Evolutionary conservation across 305 asterid species (phyloP).

Genomic region (Rubia peregrina): DNA sequence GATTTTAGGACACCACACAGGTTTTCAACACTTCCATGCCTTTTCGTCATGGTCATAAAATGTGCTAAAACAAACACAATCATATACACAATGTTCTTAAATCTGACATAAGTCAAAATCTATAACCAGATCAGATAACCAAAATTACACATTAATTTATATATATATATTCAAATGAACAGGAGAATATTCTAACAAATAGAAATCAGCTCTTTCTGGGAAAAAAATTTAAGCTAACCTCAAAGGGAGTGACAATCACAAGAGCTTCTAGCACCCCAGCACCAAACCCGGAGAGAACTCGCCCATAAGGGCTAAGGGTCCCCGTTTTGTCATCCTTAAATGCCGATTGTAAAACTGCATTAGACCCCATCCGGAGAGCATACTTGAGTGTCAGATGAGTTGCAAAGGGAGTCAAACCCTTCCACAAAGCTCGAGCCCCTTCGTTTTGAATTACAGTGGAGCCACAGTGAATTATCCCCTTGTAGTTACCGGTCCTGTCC

Average conservation of each 20-base stretch:
- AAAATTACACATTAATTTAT: neutral
- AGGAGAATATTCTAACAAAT: neutral
- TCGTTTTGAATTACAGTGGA: conserved; percentile 49
- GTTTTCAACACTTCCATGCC: too few relatives aligned
- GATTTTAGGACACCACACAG: neutral
- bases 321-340: conserved; percentile 79
- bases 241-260: conserved; percentile 87
- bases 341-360: conserved; percentile 75
- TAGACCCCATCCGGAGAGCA: conserved; percentile 94
- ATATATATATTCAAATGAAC: neutral
- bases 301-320: conserved; percentile 57
- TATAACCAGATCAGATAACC: neutral
- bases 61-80: neutral
- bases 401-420: conserved; percentile 92
- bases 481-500: conserved; percentile 75
- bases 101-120: neutral
- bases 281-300: conserved; percentile 81
- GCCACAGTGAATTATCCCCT: conserved; percentile 83
- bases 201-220: neutral
- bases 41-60: neutral
- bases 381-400: conserved; percentile 90
- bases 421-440: conserved; percentile 89
- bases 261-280: conserved; percentile 99
- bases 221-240: conserved; percentile 40
- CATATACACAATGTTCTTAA: neutral